These are phyloP conservation scores for Dendrobium nobile DNA, from an alignment of 106 monocot species.

Conservation along the genomic window DNA sequence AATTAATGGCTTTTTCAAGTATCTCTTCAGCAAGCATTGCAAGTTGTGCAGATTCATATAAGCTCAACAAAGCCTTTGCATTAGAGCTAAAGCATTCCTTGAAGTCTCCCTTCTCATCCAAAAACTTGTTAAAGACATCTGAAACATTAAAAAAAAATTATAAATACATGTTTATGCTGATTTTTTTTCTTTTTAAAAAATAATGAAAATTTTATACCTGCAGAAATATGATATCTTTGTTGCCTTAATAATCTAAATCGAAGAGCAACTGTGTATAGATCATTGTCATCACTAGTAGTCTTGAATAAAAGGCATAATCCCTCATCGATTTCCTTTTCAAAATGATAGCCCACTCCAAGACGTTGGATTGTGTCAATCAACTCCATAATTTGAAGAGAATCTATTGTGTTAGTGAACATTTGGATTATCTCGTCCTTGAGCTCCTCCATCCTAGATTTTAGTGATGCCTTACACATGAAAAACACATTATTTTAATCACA, in stretches of 20 bases:
- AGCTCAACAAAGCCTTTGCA: conserved; percentile 11
- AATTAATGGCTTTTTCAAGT: conserved; percentile 9
- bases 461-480: neutral
- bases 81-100: neutral
- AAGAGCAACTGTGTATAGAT: neutral
- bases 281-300: neutral
- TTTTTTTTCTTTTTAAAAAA: too few species aligned
- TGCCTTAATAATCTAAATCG: neutral
- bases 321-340: neutral
- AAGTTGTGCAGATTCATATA: conserved; percentile 13
- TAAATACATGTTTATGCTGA: neutral
- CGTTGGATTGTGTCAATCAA: conserved; percentile 1
- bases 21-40: neutral
- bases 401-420: neutral
- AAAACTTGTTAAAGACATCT: conserved; percentile 16
- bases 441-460: neutral
- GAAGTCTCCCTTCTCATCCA: conserved; percentile 8
- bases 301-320: neutral
- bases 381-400: neutral
- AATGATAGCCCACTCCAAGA: neutral
- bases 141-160: neutral
- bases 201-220: neutral
- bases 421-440: neutral
- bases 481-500: too few species aligned
- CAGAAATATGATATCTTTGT: neutral